These are phyloP conservation scores for Mortierella sp. DNA, from an alignment of 371 early-diverging fungal species.

Conservation along the genomic window DNA sequence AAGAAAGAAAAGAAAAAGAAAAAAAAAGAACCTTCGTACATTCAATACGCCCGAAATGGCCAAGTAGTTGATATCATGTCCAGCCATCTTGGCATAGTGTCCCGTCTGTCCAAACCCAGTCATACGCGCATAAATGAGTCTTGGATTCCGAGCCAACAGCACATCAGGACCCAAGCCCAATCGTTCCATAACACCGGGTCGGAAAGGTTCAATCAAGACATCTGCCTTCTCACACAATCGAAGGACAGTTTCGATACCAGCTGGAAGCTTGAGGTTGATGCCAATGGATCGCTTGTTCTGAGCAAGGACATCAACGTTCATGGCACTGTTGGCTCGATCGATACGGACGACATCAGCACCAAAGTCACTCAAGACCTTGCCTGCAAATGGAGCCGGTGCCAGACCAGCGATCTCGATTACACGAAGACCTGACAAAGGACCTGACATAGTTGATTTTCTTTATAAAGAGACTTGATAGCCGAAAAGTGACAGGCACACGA, in stretches of 20 bases:
- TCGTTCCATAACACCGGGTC: conserved; percentile 81
- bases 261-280: conserved; percentile 68
- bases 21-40: conserved; percentile 45
- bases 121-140: conserved; percentile 72
- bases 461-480: no score
- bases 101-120: conserved; percentile 81
- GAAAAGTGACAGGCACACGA: no score
- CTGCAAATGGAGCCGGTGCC: conserved; percentile 80
- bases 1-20: neutral
- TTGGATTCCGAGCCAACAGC: conserved; percentile 63
- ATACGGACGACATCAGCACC: conserved; percentile 82
- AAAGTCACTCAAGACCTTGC: conserved; percentile 78
- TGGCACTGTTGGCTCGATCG: conserved; percentile 59
- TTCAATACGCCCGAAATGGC: conserved; percentile 75
- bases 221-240: conserved; percentile 65
- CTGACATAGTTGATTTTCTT: conserved; percentile 53
- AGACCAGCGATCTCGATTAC: conserved; percentile 83
- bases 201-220: conserved; percentile 80
- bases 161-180: conserved; percentile 77
- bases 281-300: conserved; percentile 77
- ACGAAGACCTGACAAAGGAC: conserved; percentile 63
- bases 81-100: conserved; percentile 66
- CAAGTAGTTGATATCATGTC: conserved; percentile 84
- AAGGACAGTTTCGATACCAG: conserved; percentile 59
- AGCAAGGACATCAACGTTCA: conserved; percentile 64